phyloP scores from a whole-genome alignment of 2,329 filamentous ascomycete genomes.

The Aureobasidium sp. region DNA sequence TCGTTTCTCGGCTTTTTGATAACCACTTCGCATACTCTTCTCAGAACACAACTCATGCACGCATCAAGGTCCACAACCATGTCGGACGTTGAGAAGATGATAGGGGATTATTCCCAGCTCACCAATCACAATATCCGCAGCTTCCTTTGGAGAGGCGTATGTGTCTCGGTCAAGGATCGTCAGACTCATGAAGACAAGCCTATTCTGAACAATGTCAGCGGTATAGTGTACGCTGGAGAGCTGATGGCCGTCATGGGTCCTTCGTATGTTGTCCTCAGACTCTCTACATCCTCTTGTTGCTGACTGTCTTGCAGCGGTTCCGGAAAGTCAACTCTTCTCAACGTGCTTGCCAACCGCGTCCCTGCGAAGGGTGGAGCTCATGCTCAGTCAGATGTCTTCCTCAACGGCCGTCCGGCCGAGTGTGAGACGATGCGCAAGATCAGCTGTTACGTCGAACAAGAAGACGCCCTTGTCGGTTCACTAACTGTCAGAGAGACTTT shows the following conservation, averaged over 20 bases:
- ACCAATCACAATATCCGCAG: conserved; percentile 56
- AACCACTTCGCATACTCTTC: not conserved
- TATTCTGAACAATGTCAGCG: conserved; percentile 57
- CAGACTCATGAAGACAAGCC: conserved; percentile 55
- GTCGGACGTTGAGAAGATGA: conserved; percentile 42
- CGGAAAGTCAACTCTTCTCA: conserved; percentile 79
- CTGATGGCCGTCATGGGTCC: conserved; percentile 78
- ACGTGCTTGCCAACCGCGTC: conserved; percentile 63
- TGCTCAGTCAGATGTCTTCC: conserved; percentile 47
- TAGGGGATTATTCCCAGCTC: conserved; percentile 45
- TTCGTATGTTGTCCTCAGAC: conserved; percentile 32
- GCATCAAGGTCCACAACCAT: conserved; percentile 24
- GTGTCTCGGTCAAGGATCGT: conserved; percentile 65
- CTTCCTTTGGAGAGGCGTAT: conserved; percentile 60
- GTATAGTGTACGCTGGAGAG: conserved; percentile 61
- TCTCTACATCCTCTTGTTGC: not conserved
- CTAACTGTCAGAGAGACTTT: conserved; percentile 76
- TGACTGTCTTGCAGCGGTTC: conserved; percentile 36
- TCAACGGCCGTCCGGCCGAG: conserved; percentile 56
- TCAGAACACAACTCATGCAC: not conserved
- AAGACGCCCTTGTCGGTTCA: conserved; percentile 75
- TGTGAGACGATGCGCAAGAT: conserved; percentile 54
- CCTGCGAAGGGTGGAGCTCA: conserved; percentile 48
- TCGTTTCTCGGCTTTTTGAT: not conserved
- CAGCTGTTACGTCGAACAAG: conserved; percentile 77